These are phyloP conservation scores for Mycosphaerella arachidis DNA, from an alignment of 2,329 filamentous ascomycete species.

Conservation along the genomic window DNA sequence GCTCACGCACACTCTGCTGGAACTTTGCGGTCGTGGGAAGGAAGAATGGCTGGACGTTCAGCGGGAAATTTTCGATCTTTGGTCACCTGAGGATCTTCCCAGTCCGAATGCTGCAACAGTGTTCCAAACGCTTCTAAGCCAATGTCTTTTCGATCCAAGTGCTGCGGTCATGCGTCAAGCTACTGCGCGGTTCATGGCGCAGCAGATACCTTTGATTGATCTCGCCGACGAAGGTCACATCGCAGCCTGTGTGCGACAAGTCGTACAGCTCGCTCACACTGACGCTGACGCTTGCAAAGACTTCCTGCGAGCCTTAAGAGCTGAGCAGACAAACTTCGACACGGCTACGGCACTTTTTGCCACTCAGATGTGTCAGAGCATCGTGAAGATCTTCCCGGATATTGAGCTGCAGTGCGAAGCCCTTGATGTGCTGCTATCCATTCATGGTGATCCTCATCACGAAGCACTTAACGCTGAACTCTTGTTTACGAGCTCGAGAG, in stretches of 20 bases:
- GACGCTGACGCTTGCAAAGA: conserved; percentile 18
- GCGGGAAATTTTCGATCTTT: neutral
- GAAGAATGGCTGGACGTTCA: neutral
- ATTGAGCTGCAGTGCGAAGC: conserved; percentile 15
- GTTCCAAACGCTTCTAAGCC: neutral
- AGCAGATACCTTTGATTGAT: conserved; percentile 7
- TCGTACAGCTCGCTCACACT: conserved; percentile 8
- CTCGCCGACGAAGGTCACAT: neutral
- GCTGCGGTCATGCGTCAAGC: conserved; percentile 17
- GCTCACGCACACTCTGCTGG: neutral
- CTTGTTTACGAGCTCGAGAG: neutral
- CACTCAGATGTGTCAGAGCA: conserved; percentile 6
- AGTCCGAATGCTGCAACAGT: neutral
- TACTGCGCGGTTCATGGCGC: conserved; percentile 15
- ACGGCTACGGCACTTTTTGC: conserved; percentile 2
- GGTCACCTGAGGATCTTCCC: neutral
- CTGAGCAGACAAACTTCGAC: neutral
- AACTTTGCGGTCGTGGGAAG: neutral
- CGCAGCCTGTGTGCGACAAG: neutral
- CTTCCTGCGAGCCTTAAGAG: conserved; percentile 14
- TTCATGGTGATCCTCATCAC: neutral
- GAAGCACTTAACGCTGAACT: neutral
- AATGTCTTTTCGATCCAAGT: conserved; percentile 1
- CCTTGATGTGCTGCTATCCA: conserved; percentile 9
- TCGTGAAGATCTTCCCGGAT: conserved; percentile 2